A percentile compares a stretch with the other conserved stretches of the same genome.
phyloP scores from a whole-genome alignment of 2,329 filamentous ascomycete species.

The Fusarium xylarioides region DNA sequence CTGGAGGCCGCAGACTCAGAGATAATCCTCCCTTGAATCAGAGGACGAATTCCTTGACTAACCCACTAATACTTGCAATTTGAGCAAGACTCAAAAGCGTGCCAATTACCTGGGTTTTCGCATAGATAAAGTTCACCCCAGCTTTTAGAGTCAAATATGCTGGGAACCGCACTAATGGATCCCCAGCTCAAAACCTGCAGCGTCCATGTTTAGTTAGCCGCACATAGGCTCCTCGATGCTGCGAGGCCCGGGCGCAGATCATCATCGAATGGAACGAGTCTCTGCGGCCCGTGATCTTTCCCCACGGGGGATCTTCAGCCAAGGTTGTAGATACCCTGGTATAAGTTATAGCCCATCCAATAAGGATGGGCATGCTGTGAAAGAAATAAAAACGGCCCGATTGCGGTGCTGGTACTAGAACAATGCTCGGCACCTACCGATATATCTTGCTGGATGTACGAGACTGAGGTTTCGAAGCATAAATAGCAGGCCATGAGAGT shows the following conservation, averaged over 20 bases:
- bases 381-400: neutral
- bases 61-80: rapidly evolving
- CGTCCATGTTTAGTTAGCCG: neutral
- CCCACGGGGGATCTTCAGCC: neutral
- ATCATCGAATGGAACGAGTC: neutral
- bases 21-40: rapidly evolving
- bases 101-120: neutral
- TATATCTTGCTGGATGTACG: neutral
- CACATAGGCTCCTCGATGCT: neutral
- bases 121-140: neutral
- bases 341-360: neutral
- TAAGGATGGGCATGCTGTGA: neutral
- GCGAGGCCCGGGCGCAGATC: neutral
- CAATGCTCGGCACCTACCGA: neutral
- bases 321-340: neutral
- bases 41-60: neutral
- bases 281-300: neutral
- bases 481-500: neutral
- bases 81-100: neutral
- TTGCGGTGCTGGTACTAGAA: neutral
- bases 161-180: neutral
- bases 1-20: neutral
- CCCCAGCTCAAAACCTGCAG: no score
- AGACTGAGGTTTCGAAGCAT: neutral
- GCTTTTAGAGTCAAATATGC: neutral